Conservation (phyloP, 2,329 filamentous ascomycete species). For the Sclerotinia sclerotiorum region DNA sequence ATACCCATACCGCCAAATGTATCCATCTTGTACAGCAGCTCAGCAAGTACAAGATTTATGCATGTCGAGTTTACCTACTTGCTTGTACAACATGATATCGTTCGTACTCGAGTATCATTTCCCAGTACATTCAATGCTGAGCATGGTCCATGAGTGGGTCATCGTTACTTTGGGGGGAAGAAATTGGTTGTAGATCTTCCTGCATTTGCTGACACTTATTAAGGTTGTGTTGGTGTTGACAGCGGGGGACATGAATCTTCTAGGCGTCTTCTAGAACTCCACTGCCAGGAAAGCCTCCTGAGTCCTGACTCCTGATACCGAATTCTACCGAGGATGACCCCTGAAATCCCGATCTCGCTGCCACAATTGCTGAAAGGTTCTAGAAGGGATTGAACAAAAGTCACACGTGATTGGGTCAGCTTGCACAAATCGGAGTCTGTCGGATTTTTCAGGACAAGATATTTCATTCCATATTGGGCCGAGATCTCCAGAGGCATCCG, state of each 20-base stretch:
- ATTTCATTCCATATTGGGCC: background rate
- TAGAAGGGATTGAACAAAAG: background rate
- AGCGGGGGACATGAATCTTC: background rate
- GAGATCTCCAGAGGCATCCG: background rate
- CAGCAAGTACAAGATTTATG: conserved; percentile 16
- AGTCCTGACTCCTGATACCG: background rate
- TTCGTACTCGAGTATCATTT: background rate
- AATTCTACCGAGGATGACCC: background rate
- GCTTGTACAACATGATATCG: conserved; percentile 2
- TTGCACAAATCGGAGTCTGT: background rate
- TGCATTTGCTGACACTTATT: background rate
- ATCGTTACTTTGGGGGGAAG: background rate
- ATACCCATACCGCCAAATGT: background rate
- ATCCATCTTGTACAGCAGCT: conserved; percentile 12
- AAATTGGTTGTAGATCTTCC: conserved; percentile 14
- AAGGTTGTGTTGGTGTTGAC: background rate
- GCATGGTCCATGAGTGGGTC: conserved; percentile 7
- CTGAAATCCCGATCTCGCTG: conserved; percentile 10
- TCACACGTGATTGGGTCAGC: conserved; percentile 4
- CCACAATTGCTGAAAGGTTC: background rate
- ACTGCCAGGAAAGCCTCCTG: background rate
- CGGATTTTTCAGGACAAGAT: conserved; percentile 2
- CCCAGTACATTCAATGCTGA: background rate
- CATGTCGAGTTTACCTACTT: background rate
- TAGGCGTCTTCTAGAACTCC: conserved; percentile 17